Evolutionary conservation across 306 rosid species (phyloP).

Genomic region (Dalbergia cultrata): DNA sequence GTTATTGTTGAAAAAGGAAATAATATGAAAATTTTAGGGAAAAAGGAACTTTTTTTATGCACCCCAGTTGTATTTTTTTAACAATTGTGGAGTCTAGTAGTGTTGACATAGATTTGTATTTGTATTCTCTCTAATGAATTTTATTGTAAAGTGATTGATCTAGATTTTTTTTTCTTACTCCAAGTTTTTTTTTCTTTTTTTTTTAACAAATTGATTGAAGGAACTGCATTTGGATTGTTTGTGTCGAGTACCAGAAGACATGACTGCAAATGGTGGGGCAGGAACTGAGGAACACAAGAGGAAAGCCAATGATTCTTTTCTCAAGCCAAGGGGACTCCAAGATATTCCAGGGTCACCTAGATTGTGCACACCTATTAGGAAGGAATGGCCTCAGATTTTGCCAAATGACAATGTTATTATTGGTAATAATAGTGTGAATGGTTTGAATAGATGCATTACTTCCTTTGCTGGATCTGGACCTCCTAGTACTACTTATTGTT

Average conservation of each 20-base stretch:
- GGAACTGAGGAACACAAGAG: constrained; percentile 49
- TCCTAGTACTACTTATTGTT: constrained; percentile 49
- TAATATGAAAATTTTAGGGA: neutral
- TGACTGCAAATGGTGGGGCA: constrained; percentile 55
- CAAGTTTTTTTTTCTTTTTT: neutral
- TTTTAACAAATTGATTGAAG: constrained; percentile 36
- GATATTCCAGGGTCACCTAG: constrained; percentile 36
- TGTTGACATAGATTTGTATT: no score
- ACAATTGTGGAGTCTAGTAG: no score
- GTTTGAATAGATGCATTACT: constrained; percentile 46
- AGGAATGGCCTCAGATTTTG: constrained; percentile 48
- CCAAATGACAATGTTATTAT: constrained; percentile 40
- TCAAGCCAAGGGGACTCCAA: constrained; percentile 34
- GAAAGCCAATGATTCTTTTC: constrained; percentile 47
- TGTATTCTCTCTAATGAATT: neutral
- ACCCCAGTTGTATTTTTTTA: neutral
- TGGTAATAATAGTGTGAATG: constrained; percentile 44
- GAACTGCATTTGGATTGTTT: constrained; percentile 44
- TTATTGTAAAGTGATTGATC: constrained; percentile 27
- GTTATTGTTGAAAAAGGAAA: neutral
- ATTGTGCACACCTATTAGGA: constrained; percentile 37
- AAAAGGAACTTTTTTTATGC: neutral
- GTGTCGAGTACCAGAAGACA: constrained; percentile 25
- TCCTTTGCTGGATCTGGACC: constrained; percentile 57
- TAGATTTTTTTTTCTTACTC: constrained; percentile 18